phyloP scores from a whole-genome alignment of 2,329 filamentous ascomycete species.

The Cladosporium velox region DNA sequence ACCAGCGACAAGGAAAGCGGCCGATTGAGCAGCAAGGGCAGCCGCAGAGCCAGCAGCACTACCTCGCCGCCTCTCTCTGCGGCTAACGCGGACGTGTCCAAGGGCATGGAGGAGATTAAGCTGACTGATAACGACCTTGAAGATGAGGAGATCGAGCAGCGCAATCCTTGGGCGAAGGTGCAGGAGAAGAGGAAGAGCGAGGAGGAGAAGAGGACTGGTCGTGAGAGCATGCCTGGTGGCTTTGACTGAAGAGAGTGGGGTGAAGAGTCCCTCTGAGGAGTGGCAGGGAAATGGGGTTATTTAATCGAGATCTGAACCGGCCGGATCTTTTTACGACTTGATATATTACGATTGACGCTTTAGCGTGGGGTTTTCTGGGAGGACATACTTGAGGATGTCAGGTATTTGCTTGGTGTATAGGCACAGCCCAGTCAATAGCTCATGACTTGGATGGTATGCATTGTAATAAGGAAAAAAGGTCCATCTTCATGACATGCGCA shows the following conservation, averaged over 20 bases:
- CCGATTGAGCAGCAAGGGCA: slow-evolving; percentile 3
- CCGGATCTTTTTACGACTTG: neutral
- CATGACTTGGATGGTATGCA: neutral
- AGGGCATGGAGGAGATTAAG: slow-evolving; percentile 23
- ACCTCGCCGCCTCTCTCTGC: neutral
- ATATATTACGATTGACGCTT: slow-evolving; percentile 1
- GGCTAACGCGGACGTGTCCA: slow-evolving; percentile 2
- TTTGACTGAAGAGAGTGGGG: slow-evolving; percentile 34
- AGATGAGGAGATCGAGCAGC: slow-evolving; percentile 25
- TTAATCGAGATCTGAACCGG: neutral
- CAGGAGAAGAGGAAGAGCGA: slow-evolving; percentile 27
- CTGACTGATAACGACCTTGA: slow-evolving; percentile 24
- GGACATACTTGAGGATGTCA: neutral
- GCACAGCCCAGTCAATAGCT: neutral
- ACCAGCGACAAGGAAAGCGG: slow-evolving; percentile 11
- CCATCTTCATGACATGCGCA: neutral
- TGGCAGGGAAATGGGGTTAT: neutral
- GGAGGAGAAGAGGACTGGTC: slow-evolving; percentile 22
- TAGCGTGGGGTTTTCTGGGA: neutral
- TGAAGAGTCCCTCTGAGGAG: neutral
- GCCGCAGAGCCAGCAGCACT: slow-evolving; percentile 13
- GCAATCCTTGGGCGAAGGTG: slow-evolving; percentile 30
- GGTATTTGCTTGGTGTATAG: neutral
- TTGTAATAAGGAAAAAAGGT: neutral
- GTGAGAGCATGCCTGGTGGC: slow-evolving; percentile 35